Conservation (phyloP, 2,329 filamentous ascomycete genomes). For the Fusarium sterilihyphosum region DNA sequence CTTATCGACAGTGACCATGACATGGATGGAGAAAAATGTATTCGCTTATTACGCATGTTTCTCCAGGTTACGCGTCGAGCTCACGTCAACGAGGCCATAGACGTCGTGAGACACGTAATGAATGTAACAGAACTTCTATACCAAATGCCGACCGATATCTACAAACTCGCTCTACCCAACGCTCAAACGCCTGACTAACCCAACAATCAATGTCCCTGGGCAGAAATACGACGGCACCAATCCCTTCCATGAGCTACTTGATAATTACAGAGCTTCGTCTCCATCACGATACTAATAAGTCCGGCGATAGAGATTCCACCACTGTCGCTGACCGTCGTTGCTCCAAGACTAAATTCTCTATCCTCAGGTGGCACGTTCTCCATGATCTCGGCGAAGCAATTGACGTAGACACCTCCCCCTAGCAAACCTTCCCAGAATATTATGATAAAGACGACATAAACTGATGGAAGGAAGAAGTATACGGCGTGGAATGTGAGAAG, state of each 20-base stretch:
- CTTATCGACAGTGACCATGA: constrained; percentile 20
- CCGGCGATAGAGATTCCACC: constrained; percentile 90
- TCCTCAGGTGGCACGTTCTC: constrained; percentile 81
- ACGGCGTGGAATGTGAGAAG: constrained; percentile 81
- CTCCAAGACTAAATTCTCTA: constrained; percentile 89
- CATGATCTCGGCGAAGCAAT: constrained; percentile 93
- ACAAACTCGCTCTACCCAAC: neutral
- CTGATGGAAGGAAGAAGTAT: constrained; percentile 81
- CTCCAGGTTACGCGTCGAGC: constrained; percentile 8
- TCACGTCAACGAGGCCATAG: neutral
- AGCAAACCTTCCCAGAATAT: constrained; percentile 95
- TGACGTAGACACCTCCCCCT: constrained; percentile 93
- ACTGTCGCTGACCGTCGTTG: constrained; percentile 91
- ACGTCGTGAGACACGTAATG: neutral
- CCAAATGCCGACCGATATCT: neutral
- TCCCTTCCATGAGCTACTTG: constrained; percentile 84
- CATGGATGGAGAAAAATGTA: neutral
- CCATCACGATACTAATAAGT: constrained; percentile 83
- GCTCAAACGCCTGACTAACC: constrained; percentile 4
- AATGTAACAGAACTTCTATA: constrained; percentile 12
- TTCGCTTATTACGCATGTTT: constrained; percentile 14
- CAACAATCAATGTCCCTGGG: constrained; percentile 32
- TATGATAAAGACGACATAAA: constrained; percentile 85
- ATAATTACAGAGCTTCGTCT: constrained; percentile 83
- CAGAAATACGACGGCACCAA: constrained; percentile 71